Percentiles rank a stretch among this genome's conserved stretches.
Conservation (phyloP, 805 yeast genomes). For the Candida insectorum region DNA sequence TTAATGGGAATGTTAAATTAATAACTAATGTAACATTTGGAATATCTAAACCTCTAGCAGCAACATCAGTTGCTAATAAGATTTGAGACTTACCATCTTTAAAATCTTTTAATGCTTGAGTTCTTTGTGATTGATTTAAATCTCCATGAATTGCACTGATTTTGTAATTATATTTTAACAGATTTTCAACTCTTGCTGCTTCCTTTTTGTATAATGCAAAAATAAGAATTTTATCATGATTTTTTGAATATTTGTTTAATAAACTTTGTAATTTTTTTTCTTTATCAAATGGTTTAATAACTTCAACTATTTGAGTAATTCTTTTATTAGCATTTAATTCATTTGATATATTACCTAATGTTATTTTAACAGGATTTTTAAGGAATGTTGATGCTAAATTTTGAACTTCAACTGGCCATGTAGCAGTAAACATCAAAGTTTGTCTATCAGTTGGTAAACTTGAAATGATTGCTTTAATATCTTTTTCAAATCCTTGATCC, state of each 20-base stretch:
- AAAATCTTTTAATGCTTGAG: slow-evolving; percentile 80
- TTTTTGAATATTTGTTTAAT: slow-evolving; percentile 63
- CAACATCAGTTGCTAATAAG: slow-evolving; percentile 95
- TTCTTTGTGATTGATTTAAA: slow-evolving; percentile 86
- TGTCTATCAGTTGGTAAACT: slow-evolving; percentile 59
- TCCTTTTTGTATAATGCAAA: slow-evolving; percentile 97
- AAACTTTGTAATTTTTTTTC: slow-evolving; percentile 72
- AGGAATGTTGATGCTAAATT: slow-evolving; percentile 84
- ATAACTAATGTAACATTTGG: slow-evolving; percentile 96
- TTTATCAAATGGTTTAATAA: slow-evolving; percentile 70
- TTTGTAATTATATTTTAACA: slow-evolving; percentile 67
- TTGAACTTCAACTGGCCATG: slow-evolving; percentile 99
- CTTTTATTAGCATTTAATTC: slow-evolving; percentile 93
- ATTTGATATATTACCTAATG: slow-evolving; percentile 84
- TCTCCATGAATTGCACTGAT: slow-evolving; percentile 98
- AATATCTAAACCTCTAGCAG: slow-evolving; percentile 96
- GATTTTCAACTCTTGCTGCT: slow-evolving; percentile 84
- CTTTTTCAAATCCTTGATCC: slow-evolving; percentile 97
- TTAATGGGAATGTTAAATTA: slow-evolving; percentile 92
- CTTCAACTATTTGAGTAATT: slow-evolving; percentile 91
- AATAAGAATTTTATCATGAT: slow-evolving; percentile 79
- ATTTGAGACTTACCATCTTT: slow-evolving; percentile 74
- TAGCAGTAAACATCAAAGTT: slow-evolving; percentile 98
- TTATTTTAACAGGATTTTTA: slow-evolving; percentile 81
- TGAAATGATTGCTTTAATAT: slow-evolving; percentile 79